Evolutionary conservation across 352 stramenopile species (phyloP).

Genomic region (Globisporangium polare): DNA sequence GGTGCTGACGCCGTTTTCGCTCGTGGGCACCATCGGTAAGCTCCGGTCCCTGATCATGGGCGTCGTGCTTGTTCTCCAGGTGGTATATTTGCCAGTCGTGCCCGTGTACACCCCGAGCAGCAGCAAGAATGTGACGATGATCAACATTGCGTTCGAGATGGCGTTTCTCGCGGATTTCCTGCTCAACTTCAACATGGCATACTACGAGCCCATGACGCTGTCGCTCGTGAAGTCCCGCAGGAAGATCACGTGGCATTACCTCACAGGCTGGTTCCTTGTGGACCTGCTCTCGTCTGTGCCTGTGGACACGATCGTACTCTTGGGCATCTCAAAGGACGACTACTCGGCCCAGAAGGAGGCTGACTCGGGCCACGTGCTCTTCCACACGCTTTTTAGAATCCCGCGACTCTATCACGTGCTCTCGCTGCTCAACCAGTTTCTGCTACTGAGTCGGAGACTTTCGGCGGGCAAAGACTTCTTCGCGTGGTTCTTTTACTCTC

Average conservation of each 20-base stretch:
- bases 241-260: slow-evolving; percentile 6
- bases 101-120: slow-evolving; percentile 11
- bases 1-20: slow-evolving; percentile 3
- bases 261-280: slow-evolving; percentile 6
- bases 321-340: not conserved
- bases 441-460: slow-evolving; percentile 1
- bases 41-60: not conserved
- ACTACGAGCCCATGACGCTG: slow-evolving; percentile 1
- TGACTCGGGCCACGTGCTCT: not conserved
- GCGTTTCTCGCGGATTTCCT: not conserved
- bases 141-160: slow-evolving; percentile 14
- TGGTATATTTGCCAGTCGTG: slow-evolving; percentile 4
- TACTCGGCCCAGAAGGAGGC: not conserved
- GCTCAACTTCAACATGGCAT: slow-evolving; percentile 13
- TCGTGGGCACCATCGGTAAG: not conserved
- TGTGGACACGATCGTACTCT: not conserved
- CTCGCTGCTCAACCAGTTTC: not conserved
- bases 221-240: slow-evolving; percentile 1
- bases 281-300: slow-evolving; percentile 10
- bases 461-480: not conserved
- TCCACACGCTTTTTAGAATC: slow-evolving; percentile 8
- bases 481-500: slow-evolving; percentile 12
- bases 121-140: not conserved
- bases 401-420: slow-evolving; percentile 5
- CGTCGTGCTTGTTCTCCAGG: slow-evolving; percentile 7